A percentile compares a stretch with the other conserved stretches of the same genome.
phyloP scores from a whole-genome alignment of 2,329 filamentous ascomycete species.

The Phialophora expanda region DNA sequence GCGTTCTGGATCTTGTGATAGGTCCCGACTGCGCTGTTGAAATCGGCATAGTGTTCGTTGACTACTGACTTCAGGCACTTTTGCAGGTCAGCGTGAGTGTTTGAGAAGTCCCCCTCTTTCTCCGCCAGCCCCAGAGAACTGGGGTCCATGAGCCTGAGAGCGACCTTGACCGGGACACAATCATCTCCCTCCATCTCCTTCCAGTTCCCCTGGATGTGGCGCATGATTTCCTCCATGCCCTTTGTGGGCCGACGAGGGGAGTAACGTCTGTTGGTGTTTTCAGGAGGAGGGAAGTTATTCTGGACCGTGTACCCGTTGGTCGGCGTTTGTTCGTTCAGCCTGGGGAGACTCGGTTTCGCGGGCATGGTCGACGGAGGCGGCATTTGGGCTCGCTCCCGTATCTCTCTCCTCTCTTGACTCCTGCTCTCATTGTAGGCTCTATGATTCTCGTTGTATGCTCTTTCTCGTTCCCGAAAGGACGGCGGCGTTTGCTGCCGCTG shows the following conservation, averaged over 20 bases:
- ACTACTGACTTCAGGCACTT: conserved; percentile 92
- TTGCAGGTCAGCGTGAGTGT: conserved; percentile 86
- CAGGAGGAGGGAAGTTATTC: conserved; percentile 25
- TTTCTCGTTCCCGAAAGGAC: conserved; percentile 35
- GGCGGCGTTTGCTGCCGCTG: conserved; percentile 27
- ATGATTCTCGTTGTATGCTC: conserved; percentile 31
- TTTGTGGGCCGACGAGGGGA: conserved; percentile 35
- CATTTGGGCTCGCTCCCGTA: conserved; percentile 26
- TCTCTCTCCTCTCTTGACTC: conserved; percentile 30
- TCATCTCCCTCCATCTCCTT: conserved; percentile 86
- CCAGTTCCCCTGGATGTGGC: conserved; percentile 83
- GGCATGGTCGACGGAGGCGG: conserved; percentile 31
- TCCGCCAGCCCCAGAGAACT: conserved; percentile 92
- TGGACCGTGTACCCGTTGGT: conserved; percentile 25
- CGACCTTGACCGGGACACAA: conserved; percentile 90
- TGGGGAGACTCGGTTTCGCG: conserved; percentile 27
- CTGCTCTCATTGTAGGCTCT: conserved; percentile 32
- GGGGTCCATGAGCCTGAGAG: conserved; percentile 90
- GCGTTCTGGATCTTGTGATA: conserved; percentile 98
- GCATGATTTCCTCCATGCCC: conserved; percentile 39
- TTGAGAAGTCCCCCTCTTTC: conserved; percentile 82
- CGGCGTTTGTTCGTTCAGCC: conserved; percentile 26
- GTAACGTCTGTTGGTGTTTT: conserved; percentile 31
- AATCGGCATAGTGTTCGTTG: conserved; percentile 98
- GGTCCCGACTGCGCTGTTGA: conserved; percentile 98